Evolutionary conservation across 352 stramenopile species (phyloP).

Genomic region (Phytopythium delawarense): DNA sequence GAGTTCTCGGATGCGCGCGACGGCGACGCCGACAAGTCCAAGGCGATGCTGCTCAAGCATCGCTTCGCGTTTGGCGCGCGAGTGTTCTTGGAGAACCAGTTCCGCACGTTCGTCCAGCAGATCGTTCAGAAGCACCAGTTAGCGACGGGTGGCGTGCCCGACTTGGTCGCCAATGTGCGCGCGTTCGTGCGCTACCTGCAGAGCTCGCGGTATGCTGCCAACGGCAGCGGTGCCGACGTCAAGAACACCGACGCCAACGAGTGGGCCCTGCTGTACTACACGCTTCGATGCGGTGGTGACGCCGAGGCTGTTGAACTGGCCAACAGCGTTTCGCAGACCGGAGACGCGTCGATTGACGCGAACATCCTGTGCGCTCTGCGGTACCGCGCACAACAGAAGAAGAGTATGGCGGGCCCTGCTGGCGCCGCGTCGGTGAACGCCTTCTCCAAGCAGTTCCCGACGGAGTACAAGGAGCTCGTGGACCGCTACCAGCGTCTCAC

Average conservation of each 20-base stretch:
- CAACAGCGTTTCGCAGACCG: conserved; percentile 28
- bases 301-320: conserved; percentile 64
- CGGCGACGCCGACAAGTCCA: conserved; percentile 23
- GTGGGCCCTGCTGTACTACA: conserved; percentile 82
- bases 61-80: conserved; percentile 64
- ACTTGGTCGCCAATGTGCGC: conserved; percentile 67
- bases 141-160: conserved; percentile 62
- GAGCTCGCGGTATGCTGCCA: conserved; percentile 53
- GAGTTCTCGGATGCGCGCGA: conserved; percentile 40
- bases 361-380: conserved; percentile 53
- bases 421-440: conserved; percentile 31
- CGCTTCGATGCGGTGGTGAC: conserved; percentile 64
- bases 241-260: conserved; percentile 36
- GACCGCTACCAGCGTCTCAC: conserved; percentile 70
- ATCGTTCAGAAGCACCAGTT: conserved; percentile 73
- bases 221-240: conserved; percentile 27
- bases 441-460: conserved; percentile 69
- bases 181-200: conserved; percentile 77
- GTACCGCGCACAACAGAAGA: conserved; percentile 63
- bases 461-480: conserved; percentile 54
- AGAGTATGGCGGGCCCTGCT: conserved; percentile 25
- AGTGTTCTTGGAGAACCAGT: conserved; percentile 77
- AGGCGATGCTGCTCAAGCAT: conserved; percentile 39
- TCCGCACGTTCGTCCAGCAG: conserved; percentile 71
- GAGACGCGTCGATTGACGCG: conserved; percentile 47